A percentile compares a stretch with the other conserved stretches of the same genome.
Conservation (phyloP, 2,329 filamentous ascomycete species). For the Xylaria sp. region DNA sequence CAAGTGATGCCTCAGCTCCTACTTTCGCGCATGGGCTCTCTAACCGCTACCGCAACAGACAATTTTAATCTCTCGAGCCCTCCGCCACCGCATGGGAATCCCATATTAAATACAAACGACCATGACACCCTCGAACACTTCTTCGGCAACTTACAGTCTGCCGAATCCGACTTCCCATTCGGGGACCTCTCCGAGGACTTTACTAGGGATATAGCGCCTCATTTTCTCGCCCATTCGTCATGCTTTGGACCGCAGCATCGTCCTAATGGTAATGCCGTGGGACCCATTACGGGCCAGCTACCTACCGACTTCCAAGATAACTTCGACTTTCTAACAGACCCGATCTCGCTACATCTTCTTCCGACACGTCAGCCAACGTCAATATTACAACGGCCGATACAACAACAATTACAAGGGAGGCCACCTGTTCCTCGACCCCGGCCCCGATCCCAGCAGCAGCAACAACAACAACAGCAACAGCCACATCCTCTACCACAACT, state of each 20-base stretch:
- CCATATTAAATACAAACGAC: constrained; percentile 72
- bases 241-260: constrained; percentile 67
- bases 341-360: constrained; percentile 47
- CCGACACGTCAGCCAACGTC: constrained; percentile 36
- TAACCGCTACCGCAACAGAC: constrained; percentile 39
- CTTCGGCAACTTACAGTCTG: constrained; percentile 64
- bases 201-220: constrained; percentile 68
- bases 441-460: constrained; percentile 38
- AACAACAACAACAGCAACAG: neutral
- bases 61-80: constrained; percentile 59
- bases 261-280: constrained; percentile 43
- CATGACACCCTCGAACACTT: constrained; percentile 68
- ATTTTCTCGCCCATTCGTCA: constrained; percentile 73
- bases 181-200: constrained; percentile 63
- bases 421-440: constrained; percentile 30
- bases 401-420: constrained; percentile 20
- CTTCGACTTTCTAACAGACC: constrained; percentile 44
- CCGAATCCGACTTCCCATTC: no score
- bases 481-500: constrained; percentile 9
- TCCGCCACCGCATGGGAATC: constrained; percentile 71
- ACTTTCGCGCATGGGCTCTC: constrained; percentile 20
- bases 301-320: constrained; percentile 45
- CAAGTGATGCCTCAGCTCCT: neutral
- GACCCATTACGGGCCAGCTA: constrained; percentile 46
- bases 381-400: neutral